Percentiles rank a stretch among this genome's conserved stretches.
Conservation (phyloP, 345 rosid species). For the Gossypium ekmanianum region DNA sequence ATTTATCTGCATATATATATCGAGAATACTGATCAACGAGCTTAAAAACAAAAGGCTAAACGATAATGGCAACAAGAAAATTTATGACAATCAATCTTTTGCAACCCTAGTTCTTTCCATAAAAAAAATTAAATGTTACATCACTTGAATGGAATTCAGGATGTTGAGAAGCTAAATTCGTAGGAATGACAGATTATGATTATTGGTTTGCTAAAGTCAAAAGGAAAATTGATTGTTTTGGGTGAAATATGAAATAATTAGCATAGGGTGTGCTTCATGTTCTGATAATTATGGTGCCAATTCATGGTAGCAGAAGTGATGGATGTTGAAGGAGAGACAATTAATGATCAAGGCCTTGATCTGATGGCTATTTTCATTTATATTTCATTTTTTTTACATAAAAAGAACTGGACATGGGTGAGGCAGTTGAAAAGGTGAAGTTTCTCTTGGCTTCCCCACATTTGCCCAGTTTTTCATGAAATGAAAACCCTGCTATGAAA, state of each 20-base stretch:
- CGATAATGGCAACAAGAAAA: not conserved
- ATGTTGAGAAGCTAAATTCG: not conserved
- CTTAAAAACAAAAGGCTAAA: not conserved
- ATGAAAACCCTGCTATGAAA: not conserved
- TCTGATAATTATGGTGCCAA: not conserved
- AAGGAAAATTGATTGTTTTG: not conserved
- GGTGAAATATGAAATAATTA: not conserved
- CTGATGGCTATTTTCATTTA: not conserved
- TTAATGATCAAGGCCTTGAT: not conserved
- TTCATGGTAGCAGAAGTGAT: conserved; percentile 1
- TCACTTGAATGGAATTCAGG: too few species aligned
- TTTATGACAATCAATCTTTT: not conserved
- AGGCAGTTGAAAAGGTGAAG: not conserved
- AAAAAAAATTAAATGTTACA: not conserved
- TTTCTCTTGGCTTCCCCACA: conserved; percentile 5
- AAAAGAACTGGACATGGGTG: not conserved
- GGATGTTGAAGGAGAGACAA: not conserved
- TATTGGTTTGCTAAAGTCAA: not conserved
- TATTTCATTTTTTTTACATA: not conserved
- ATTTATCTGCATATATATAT: not conserved
- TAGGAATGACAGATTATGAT: not conserved
- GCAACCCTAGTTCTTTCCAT: not conserved
- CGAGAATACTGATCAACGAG: not conserved
- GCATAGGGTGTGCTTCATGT: not conserved
- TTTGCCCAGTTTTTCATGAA: not conserved